phyloP scores from a whole-genome alignment of 1,284 basidiomycete species.

The Termitomyces sp. region DNA sequence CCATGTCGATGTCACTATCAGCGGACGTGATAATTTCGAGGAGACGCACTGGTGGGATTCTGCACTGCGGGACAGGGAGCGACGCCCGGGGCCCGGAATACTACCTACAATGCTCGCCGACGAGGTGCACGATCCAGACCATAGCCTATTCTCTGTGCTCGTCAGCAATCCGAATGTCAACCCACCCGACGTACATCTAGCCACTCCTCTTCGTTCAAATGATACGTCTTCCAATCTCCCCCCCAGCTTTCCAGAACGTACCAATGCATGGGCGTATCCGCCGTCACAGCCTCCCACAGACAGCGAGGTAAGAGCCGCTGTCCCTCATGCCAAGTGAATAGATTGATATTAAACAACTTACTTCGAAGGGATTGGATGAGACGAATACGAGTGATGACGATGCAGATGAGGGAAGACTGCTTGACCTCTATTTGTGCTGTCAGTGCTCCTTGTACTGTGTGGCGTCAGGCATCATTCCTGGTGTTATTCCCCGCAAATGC shows the following conservation, averaged over 20 bases:
- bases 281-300: constrained; percentile 39
- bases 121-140: constrained; percentile 61
- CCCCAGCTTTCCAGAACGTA: too few relatives aligned
- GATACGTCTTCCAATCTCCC: constrained; percentile 16
- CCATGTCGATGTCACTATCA: constrained; percentile 37
- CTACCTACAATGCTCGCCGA: constrained; percentile 63
- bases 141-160: constrained; percentile 61
- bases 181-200: constrained; percentile 3
- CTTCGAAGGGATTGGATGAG: constrained; percentile 28
- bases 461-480: constrained; percentile 63
- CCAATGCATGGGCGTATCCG: constrained; percentile 19
- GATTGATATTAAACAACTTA: constrained; percentile 31
- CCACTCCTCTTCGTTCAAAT: constrained; percentile 17
- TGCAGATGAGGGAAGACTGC: constrained; percentile 48
- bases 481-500: constrained; percentile 56
- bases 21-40: constrained; percentile 50
- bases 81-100: constrained; percentile 63
- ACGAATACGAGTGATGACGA: constrained; percentile 28
- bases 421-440: constrained; percentile 78
- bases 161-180: constrained; percentile 32
- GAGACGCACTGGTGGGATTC: constrained; percentile 67
- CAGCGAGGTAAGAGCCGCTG: constrained; percentile 59
- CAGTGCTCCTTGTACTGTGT: constrained; percentile 73
- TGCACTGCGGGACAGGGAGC: constrained; percentile 33
- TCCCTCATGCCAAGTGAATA: constrained; percentile 77